Percentiles rank a stretch among this genome's conserved stretches.
phyloP scores from a whole-genome alignment of 2,329 filamentous ascomycete species.

The Ceratocystis lukuohia region DNA sequence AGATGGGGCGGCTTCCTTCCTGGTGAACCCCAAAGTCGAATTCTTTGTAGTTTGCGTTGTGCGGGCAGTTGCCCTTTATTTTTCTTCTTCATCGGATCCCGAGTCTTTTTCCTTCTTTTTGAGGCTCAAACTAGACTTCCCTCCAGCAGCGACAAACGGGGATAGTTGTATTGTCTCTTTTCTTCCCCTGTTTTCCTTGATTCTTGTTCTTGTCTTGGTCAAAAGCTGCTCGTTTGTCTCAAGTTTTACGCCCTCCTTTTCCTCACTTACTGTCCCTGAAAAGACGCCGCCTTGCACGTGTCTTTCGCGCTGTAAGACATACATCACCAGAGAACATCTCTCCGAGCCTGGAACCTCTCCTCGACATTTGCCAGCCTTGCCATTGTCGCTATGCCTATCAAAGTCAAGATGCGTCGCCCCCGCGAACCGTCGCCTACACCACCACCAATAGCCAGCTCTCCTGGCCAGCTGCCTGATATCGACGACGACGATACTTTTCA shows the following conservation, averaged over 20 bases:
- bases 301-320: background rate
- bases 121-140: background rate
- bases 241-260: background rate
- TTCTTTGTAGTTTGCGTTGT: background rate
- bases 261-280: background rate
- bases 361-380: background rate
- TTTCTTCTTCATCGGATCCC: background rate
- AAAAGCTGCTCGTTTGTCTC: background rate
- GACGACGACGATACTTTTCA: slow-evolving; percentile 26
- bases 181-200: background rate
- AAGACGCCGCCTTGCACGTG: background rate
- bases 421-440: slow-evolving; percentile 9
- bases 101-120: background rate
- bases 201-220: background rate
- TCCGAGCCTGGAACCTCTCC: background rate
- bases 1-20: background rate
- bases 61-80: background rate
- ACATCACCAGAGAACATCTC: background rate
- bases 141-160: background rate
- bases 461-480: slow-evolving; percentile 25
- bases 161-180: background rate
- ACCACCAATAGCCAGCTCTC: slow-evolving; percentile 16
- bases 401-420: slow-evolving; percentile 18
- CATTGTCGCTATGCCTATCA: slow-evolving; percentile 16
- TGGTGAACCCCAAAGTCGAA: background rate